A percentile compares a stretch with the other conserved stretches of the same genome.
phyloP scores from a whole-genome alignment of 495 filamentous ascomycete genomes.

The Aspergillus campestris region DNA sequence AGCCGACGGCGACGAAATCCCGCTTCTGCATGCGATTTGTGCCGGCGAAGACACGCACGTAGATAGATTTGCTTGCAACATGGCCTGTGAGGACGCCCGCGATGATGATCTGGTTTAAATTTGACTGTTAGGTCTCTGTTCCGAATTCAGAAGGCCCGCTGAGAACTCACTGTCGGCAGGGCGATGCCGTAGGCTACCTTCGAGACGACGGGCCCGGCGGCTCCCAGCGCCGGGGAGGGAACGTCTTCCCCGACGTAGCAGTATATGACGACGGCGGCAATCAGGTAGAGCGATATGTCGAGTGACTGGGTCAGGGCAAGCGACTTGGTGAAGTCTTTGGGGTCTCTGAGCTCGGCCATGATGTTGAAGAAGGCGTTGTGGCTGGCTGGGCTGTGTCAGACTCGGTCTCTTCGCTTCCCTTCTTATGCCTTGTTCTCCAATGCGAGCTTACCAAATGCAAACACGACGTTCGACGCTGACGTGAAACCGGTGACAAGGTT shows the following conservation, averaged over 20 bases:
- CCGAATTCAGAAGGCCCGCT: no score
- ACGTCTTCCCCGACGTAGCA: conserved; percentile 54
- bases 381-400: conserved; percentile 31
- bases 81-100: conserved; percentile 54
- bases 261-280: conserved; percentile 41
- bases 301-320: conserved; percentile 46
- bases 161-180: conserved; percentile 45
- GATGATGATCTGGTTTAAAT: conserved; percentile 26
- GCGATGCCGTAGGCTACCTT: conserved; percentile 63
- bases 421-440: not conserved
- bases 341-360: conserved; percentile 59
- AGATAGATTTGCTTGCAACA: conserved; percentile 46
- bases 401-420: not conserved
- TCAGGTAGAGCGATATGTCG: conserved; percentile 51
- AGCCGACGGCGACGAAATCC: conserved; percentile 28
- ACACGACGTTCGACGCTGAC: conserved; percentile 27
- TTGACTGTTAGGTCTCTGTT: no score
- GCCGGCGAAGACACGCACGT: conserved; percentile 42
- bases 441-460: conserved; percentile 19
- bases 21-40: conserved; percentile 43
- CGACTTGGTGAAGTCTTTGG: conserved; percentile 49
- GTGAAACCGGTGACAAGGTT: conserved; percentile 16
- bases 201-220: conserved; percentile 45
- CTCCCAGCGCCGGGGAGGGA: conserved; percentile 55
- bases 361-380: conserved; percentile 59